phyloP scores from a whole-genome alignment of 2,329 filamentous ascomycete genomes.

The Ascocoryne sarcoides region DNA sequence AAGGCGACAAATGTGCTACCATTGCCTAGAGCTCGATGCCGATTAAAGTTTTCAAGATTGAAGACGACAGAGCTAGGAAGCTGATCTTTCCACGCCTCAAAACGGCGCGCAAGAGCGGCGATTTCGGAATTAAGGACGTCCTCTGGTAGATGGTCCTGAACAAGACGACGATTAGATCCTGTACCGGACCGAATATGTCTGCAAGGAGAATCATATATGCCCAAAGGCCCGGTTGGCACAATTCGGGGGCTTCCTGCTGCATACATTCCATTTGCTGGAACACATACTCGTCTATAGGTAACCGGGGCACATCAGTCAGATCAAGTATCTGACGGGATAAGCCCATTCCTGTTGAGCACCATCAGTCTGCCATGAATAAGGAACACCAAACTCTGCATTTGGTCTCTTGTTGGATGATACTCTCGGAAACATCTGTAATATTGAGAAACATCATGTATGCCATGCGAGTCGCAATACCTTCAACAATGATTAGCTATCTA shows the following conservation, averaged over 20 bases:
- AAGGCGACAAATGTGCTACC: conserved; percentile 36
- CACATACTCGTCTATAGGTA: not conserved
- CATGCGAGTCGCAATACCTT: not conserved
- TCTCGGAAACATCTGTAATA: not conserved
- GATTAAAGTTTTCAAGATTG: too few relatives aligned
- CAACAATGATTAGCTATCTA: not conserved
- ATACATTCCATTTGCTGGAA: not conserved
- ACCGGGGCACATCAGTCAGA: not conserved
- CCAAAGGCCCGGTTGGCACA: not conserved
- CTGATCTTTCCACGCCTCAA: too few relatives aligned
- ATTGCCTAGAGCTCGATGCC: too few relatives aligned
- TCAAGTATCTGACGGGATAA: not conserved
- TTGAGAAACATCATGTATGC: not conserved
- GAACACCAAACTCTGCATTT: not conserved
- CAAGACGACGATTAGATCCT: not conserved
- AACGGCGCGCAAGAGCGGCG: too few relatives aligned
- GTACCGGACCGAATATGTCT: not conserved
- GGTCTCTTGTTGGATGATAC: not conserved
- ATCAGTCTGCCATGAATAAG: not conserved
- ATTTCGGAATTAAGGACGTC: too few relatives aligned
- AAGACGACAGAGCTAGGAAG: too few relatives aligned
- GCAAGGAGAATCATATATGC: not conserved
- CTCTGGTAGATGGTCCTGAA: too few relatives aligned
- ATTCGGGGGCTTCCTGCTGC: not conserved
- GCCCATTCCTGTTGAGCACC: not conserved